Base-by-base conservation (phyloP, 768 basidiomycete genomes). In the Lentinula detonsa region DNA sequence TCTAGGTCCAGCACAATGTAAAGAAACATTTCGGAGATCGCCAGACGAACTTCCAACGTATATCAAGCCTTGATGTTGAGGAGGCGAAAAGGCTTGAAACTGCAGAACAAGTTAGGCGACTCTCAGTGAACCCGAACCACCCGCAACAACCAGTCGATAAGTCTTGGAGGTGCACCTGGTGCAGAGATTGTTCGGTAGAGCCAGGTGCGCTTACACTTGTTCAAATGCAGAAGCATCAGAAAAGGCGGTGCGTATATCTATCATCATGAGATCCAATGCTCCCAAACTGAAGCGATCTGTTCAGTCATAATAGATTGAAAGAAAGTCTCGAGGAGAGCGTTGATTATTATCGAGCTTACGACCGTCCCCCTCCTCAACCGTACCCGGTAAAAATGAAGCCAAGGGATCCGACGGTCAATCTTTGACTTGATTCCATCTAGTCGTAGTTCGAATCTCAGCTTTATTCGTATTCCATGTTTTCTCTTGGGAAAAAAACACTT, bases 1-100 rank as follows among this genome's bases (percentile, higher is more conserved):
- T 33, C 21, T 50, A 75, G 74, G 73, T 75, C 5, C 66, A 70
- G 40, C 74, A 75, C 45, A 68, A 65, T 37, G 56, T 75, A 50
- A 65, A 67, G 23, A 63, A 65, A 4, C 74, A 75, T 56, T 73
- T 69, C 59, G 71, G 73, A 21, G 68, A 69, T 59, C 54, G 55
- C 1, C 28, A 62, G 15, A 69, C 73, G 6, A 62, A 60, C 2
- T 75, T 71, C 70, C 69, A 74, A 48, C 65, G 60, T 18, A 64
- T 75, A 13, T 66, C 65, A 9, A 66, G 63, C 1, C 65, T 66
- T 40, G 70, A 73, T 43, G 65, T 65, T 4, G 28, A n/a, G 1
- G 61, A 65, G 45, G 73, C 70, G 16, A 63, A 64, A 3, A 33
- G 28, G 6, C 65, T 72, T 4, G 68, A 71, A 43, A 52, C 37